Base-by-base conservation (phyloP, 2,329 filamentous ascomycete genomes). In the Beauveria varroae region DNA sequence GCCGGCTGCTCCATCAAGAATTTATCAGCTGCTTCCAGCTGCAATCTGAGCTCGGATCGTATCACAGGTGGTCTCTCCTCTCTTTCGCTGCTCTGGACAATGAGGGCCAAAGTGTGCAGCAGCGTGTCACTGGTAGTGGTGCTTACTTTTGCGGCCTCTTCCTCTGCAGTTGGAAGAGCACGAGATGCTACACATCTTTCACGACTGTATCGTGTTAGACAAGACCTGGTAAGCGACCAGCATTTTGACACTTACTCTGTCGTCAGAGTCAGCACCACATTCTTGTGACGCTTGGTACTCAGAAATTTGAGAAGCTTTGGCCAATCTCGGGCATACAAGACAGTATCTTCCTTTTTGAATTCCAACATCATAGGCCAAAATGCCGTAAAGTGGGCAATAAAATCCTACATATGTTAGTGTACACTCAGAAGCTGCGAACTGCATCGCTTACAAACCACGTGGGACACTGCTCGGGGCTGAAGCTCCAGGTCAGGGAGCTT, bases 361-460 rank as follows among this genome's bases (percentile, higher is more conserved):
- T 72, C 70, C 1, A 77, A 61, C 2, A 64, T 63, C 10, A 66
- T 66, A 1, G 77, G 76, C 75, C 77, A 79, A 62, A 78, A 78
- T 6, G 73, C 71, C 46, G 70, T 68, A 50, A 80, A 80, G 47
- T 76, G 74, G 1, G 74, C 70, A 2, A 77, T 46, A 51, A 80
- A 79, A 3, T 67, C 67, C 76, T 69, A 24, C 1, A 12, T 1
- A 28, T 7, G 47, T 68, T 51, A 68, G 52, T 51, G 54, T 41
- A 10, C 18, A 24, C 5, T 50, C 14, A 6, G 16, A 37, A 2
- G 5, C 24, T 1, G 3, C 10, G 16, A 10, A 18, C 2, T 2
- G 0, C 7, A 3, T 18, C 24, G 68, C 76, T 68, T 67, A 79
- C 76, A 73, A 80, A 76, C 78, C 78, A 80, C 0, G 74, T 77